These are phyloP conservation scores for Castanospermum australe DNA, from an alignment of 306 rosid genomes.

Conservation along the genomic window DNA sequence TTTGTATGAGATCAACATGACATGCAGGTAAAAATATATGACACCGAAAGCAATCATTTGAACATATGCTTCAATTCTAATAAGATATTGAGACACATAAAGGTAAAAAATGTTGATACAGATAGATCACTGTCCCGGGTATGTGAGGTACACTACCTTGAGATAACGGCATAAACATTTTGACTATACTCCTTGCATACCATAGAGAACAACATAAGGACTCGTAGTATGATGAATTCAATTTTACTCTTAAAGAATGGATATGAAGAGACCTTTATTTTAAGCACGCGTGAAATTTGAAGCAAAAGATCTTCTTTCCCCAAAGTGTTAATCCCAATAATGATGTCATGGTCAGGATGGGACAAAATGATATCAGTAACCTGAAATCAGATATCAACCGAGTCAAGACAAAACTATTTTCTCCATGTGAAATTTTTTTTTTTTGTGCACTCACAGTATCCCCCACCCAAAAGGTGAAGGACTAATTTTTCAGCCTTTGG, in stretches of 20 bases:
- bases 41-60: not conserved
- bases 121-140: not conserved
- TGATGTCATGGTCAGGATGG: conserved; percentile 68
- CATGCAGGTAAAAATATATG: not conserved
- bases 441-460: too few relatives aligned
- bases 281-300: conserved; percentile 51
- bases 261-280: conserved; percentile 55
- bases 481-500: too few relatives aligned
- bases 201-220: not conserved
- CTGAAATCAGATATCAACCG: conserved; percentile 40
- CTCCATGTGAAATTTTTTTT: too few relatives aligned
- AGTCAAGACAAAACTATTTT: not conserved
- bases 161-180: not conserved
- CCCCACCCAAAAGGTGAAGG: too few relatives aligned
- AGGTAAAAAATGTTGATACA: not conserved
- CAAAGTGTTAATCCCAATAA: conserved; percentile 63
- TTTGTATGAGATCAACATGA: not conserved
- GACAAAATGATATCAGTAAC: conserved; percentile 57
- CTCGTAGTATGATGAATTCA: not conserved
- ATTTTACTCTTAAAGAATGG: not conserved
- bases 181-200: not conserved
- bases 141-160: not conserved
- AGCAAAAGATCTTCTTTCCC: conserved; percentile 79
- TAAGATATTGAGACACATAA: not conserved
- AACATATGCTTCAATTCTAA: not conserved